Percentiles rank a stretch among this genome's conserved stretches.
Conservation (phyloP, 345 rosid species). For the Mercurialis annua region DNA sequence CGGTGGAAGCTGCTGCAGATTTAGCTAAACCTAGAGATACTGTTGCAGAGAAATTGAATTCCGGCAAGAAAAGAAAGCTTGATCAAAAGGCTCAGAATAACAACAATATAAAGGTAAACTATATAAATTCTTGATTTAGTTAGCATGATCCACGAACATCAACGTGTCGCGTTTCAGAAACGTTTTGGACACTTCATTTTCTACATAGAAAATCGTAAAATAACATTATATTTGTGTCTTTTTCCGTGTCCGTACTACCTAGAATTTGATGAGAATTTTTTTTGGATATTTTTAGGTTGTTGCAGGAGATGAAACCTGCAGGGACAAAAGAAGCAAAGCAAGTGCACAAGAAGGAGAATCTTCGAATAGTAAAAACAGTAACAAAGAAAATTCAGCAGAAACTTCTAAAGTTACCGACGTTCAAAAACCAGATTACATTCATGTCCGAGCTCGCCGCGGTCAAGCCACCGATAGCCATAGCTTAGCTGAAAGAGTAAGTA, state of each 20-base stretch:
- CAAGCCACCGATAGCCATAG: conserved; percentile 99
- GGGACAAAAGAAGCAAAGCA: conserved; percentile 35
- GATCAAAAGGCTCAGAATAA: conserved; percentile 36
- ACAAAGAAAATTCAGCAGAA: conserved; percentile 42
- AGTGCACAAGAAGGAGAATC: conserved; percentile 54
- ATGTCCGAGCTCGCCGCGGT: conserved; percentile 94
- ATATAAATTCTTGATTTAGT: neutral
- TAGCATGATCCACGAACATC: no score
- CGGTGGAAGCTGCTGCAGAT: conserved; percentile 6
- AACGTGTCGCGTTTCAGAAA: no score
- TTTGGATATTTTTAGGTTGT: conserved; percentile 28
- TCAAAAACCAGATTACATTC: conserved; percentile 81
- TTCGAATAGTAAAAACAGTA: conserved; percentile 37
- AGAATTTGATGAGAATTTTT: conserved; percentile 1
- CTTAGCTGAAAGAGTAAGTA: conserved; percentile 91
- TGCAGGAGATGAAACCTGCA: conserved; percentile 35
- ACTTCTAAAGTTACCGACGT: conserved; percentile 54
- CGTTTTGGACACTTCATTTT: no score
- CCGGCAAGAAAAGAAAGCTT: conserved; percentile 61
- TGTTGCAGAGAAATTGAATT: conserved; percentile 26
- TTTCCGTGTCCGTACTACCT: no score
- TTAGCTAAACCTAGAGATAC: conserved; percentile 28
- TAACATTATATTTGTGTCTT: no score
- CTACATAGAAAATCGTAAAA: no score
- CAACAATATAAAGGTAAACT: conserved; percentile 34